Evolutionary conservation across 208 protist genomes (phyloP), one percentile per base, ranked within the genome.

Genomic region (Crithidia acanthocephali): DNA sequence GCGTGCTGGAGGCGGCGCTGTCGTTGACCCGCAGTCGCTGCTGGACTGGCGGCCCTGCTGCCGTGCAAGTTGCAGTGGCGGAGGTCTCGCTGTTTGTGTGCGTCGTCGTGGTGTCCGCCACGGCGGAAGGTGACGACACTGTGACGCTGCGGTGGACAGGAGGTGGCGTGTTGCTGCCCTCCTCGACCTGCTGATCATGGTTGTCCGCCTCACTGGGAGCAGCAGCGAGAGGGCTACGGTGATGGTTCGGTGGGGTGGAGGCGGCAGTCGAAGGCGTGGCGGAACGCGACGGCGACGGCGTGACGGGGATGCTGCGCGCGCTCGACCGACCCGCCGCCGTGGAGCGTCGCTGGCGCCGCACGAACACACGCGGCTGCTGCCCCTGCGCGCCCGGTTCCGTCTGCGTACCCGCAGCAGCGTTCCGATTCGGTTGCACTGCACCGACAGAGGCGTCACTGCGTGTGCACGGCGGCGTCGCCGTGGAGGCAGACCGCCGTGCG

Each of bases 91-190:
- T 40, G 32, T 8, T 22, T 18, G 47, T 61, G 33, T 56, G 10
- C 0, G 58, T 15, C 33, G 55, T 16, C 11, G 62, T 35, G 1
- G 48, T 32, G 22, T 66, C 35, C 51, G 27, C 55, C 44, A 23
- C 62, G 37, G 44, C 52, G 5, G 61, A 76, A 5, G 60, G 53
- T 10, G 53, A 47, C 10, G 62, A 69, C 23, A 68, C 71, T 16
- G 55, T 40, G 28, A 71, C 20, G 28, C 47, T 52, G 47, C 27
- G 47, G 5, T 66, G 63, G 15, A 33, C 33, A 11, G 45, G 20
- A 23, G 3, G 52, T 0, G 27, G 60, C 16, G 27, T 60, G 23
- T 16, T 15, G 11, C 45, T 56, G 44, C 0, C n/a, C 2, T 45
- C 18, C n/a, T 61, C 30, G 6, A 6, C 18, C 44, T 4, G 16